These are phyloP conservation scores for Fusarium temperatum DNA, from an alignment of 2,329 filamentous ascomycete species.

Conservation along the genomic window DNA sequence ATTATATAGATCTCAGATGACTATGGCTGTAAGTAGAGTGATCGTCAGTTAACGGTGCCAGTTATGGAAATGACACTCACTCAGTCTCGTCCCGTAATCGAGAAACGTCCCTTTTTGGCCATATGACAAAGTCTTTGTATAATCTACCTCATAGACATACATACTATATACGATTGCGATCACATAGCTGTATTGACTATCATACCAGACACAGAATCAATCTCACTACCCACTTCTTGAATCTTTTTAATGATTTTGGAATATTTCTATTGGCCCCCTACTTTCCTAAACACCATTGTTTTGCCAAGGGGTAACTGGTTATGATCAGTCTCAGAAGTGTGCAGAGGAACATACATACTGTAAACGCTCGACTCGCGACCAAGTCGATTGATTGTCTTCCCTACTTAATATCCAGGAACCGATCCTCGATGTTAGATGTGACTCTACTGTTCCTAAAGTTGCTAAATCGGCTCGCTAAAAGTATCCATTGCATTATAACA, in stretches of 20 bases:
- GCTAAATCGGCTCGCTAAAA: slow-evolving; percentile 12
- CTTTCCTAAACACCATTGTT: background rate
- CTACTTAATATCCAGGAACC: background rate
- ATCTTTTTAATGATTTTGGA: background rate
- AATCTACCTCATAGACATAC: background rate
- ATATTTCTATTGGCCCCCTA: background rate
- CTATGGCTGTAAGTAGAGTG: background rate
- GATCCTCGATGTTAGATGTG: background rate
- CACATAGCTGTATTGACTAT: background rate
- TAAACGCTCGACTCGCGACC: background rate
- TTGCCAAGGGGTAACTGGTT: background rate
- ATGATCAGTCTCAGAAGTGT: background rate
- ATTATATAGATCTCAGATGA: slow-evolving; percentile 8
- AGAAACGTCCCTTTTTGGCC: background rate
- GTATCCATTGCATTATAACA: slow-evolving; percentile 22
- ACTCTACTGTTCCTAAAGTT: slow-evolving; percentile 5
- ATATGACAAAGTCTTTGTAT: background rate
- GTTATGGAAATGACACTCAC: background rate
- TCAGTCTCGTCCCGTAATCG: background rate
- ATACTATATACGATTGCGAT: background rate
- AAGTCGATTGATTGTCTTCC: background rate
- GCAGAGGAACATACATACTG: background rate
- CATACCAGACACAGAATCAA: no score
- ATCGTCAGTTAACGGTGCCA: slow-evolving; percentile 7
- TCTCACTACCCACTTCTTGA: background rate